A percentile compares a stretch with the other conserved stretches of the same genome.
Conservation (phyloP, 2,329 filamentous ascomycete genomes). For the Microsporum ferrugineum region DNA sequence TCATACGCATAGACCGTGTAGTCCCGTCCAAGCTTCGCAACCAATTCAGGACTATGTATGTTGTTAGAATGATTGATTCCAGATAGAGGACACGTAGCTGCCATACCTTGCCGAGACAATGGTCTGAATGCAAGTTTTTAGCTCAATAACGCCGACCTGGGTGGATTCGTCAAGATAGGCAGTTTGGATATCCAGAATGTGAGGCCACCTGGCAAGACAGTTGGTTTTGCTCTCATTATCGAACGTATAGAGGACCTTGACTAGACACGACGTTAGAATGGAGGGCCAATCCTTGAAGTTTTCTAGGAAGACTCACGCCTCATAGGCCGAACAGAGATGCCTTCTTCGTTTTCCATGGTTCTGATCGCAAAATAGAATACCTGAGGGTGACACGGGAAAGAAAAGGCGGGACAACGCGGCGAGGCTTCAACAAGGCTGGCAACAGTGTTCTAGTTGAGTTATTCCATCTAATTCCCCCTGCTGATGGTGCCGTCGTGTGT, state of each 20-base stretch:
- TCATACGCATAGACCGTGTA: conserved; percentile 97
- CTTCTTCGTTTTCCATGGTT: conserved; percentile 36
- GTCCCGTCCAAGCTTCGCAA: conserved; percentile 61
- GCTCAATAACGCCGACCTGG: conserved; percentile 76
- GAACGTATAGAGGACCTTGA: conserved; percentile 96
- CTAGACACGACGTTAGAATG: conserved; percentile 37
- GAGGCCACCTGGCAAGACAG: conserved; percentile 75
- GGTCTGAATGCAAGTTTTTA: conserved; percentile 76
- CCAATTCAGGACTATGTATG: conserved; percentile 64
- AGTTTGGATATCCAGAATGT: conserved; percentile 67
- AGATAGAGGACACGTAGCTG: conserved; percentile 31
- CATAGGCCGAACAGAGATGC: conserved; percentile 52
- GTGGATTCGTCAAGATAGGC: conserved; percentile 67
- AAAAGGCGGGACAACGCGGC: background rate
- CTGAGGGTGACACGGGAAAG: background rate
- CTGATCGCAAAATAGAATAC: too few species aligned
- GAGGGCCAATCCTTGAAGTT: conserved; percentile 6
- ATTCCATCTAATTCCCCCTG: background rate
- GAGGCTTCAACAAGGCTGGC: background rate
- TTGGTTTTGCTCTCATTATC: conserved; percentile 79
- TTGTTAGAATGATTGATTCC: conserved; percentile 18
- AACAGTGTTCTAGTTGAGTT: background rate
- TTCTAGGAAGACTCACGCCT: conserved; percentile 46
- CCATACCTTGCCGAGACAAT: conserved; percentile 53
- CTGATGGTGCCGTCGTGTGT: background rate